Evolutionary conservation across 306 rosid genomes (phyloP), one percentile per base, ranked within the genome.

Genomic region (Dalbergia cultrata): DNA sequence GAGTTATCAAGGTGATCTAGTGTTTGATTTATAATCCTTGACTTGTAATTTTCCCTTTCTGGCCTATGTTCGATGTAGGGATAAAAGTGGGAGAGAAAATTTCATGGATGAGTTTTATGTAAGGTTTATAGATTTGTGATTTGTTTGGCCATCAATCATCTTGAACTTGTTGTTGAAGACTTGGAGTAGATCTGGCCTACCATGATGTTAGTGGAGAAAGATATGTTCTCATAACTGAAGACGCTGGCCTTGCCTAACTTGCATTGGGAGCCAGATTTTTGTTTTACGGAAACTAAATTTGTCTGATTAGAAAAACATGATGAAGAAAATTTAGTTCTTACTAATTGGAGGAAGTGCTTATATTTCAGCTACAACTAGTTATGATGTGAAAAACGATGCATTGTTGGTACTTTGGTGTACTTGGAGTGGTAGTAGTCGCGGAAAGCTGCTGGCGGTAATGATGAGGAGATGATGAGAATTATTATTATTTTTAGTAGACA

Each of bases 271-370:
- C 57, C 31, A 22, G 17, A 22, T 43, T 26, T 53, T 61, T 75
- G 33, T 44, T 17, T 18, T 17, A 9, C 19, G 3, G 17, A 9
- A 16, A 68, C 12, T 76, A 52, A 50, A 72, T 26, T 61, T 8
- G n/a, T 64, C 34, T 80, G 73, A 14, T 39, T 56, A 54, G 80
- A 52, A 65, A 52, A 31, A 13, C 70, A 13, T 2, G 80, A 56
- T 44, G 69, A 65, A 54, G 61, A 26, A 13, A 35, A 19, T 34
- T 17, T 54, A 45, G 44, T 72, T 52, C 74, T 66, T 57, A 18
- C 18, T 44, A 45, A 59, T 58, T 22, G 33, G 17, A 54, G 73
- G 10, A 81, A 54, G 12, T 74, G 49, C 17, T 74, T 8, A 19
- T 47, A 16, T 34, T 66, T 18, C 52, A 35, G 41, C 13, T 45